Percentiles rank a stretch among this genome's conserved stretches.
phyloP scores from a whole-genome alignment of 2,329 filamentous ascomycete genomes.

The Biscogniauxia mediterranea region DNA sequence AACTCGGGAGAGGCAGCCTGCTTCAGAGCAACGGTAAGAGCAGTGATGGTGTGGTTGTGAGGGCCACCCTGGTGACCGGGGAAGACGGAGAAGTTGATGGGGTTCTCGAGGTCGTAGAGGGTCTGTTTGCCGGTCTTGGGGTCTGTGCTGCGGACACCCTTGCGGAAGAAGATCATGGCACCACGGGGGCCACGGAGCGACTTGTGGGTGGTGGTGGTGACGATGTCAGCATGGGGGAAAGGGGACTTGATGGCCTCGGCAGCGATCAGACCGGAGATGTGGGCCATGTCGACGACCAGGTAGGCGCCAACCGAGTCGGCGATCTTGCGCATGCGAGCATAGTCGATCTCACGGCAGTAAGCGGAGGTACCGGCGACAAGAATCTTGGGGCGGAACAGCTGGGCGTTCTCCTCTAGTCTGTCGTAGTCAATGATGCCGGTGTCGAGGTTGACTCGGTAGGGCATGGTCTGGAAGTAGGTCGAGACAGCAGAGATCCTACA shows the following conservation, averaged over 20 bases:
- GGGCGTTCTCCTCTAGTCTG: conserved; percentile 81
- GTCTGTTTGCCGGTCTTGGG: conserved; percentile 87
- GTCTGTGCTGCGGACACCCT: conserved; percentile 87
- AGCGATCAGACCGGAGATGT: conserved; percentile 94
- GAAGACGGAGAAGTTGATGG: conserved; percentile 99
- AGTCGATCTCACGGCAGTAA: conserved; percentile 98
- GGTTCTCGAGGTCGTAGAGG: conserved; percentile 88
- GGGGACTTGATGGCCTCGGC: conserved; percentile 91
- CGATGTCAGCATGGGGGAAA: conserved; percentile 89
- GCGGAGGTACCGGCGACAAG: conserved; percentile 95
- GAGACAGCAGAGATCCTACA: conserved; percentile 84
- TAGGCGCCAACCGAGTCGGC: conserved; percentile 92
- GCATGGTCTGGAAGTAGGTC: conserved; percentile 98
- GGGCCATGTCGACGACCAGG: conserved; percentile 95
- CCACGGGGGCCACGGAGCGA: conserved; percentile 94
- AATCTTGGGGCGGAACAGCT: conserved; percentile 92
- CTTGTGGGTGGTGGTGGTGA: conserved; percentile 99
- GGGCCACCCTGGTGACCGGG: conserved; percentile 97
- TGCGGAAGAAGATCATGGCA: conserved; percentile 99
- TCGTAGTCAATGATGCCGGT: conserved; percentile 98
- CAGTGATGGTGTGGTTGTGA: conserved; percentile 99
- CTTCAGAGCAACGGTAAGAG: conserved; percentile 89
- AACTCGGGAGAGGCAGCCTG: conserved; percentile 90
- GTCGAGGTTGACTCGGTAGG: conserved; percentile 84
- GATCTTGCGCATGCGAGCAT: conserved; percentile 92